phyloP scores from a whole-genome alignment of 129 eudicot species.

The Cynara cardunculus region DNA sequence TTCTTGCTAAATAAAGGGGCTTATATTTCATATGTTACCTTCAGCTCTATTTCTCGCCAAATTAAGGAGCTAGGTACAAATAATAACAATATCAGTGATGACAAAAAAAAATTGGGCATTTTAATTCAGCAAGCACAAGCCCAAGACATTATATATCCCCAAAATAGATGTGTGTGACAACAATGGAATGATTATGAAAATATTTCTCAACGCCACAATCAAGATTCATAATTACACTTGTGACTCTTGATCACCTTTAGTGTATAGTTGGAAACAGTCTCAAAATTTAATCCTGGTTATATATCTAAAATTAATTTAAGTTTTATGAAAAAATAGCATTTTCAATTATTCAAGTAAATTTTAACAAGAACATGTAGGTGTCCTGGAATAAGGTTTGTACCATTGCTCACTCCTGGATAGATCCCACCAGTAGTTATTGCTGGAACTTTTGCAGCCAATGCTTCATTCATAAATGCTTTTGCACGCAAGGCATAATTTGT shows the following conservation, averaged over 20 bases:
- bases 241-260: background rate
- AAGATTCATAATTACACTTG: background rate
- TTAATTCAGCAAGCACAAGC: background rate
- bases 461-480: constrained; percentile 62
- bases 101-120: background rate
- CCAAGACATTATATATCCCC: background rate
- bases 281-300: background rate
- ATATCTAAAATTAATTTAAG: background rate
- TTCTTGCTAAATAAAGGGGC: background rate
- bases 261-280: background rate
- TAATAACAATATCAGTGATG: background rate
- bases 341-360: background rate
- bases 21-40: background rate
- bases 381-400: constrained; percentile 29
- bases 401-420: constrained; percentile 99
- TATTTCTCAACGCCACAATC: background rate
- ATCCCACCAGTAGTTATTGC: constrained; percentile 97
- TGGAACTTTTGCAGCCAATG: constrained; percentile 76
- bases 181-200: background rate
- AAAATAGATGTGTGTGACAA: background rate
- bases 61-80: background rate
- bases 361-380: background rate
- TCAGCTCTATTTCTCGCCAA: background rate
- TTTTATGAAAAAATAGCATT: background rate
- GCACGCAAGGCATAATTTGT: constrained; percentile 76